Evolutionary conservation across 2,329 filamentous ascomycete species (phyloP).

Genomic region (Scedosporium dehoogii): DNA sequence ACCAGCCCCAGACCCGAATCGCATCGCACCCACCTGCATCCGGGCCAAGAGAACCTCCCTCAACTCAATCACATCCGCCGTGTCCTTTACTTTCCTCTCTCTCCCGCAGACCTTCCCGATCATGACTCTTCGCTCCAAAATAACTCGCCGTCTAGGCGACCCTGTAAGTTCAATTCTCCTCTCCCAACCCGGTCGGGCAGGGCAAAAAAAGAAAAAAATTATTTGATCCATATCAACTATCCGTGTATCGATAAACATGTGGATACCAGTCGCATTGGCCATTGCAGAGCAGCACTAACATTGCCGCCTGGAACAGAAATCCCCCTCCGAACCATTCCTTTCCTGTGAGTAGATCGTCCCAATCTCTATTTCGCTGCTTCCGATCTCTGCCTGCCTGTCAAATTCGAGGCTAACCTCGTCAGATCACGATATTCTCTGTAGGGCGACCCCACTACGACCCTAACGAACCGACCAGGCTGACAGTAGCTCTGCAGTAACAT

Average conservation of each 20-base stretch:
- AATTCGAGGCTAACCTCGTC: slow-evolving; percentile 13
- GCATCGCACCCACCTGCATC: slow-evolving; percentile 26
- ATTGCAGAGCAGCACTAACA: not conserved
- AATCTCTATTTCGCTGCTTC: slow-evolving; percentile 1
- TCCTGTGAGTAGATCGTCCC: slow-evolving; percentile 27
- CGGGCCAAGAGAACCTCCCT: not conserved
- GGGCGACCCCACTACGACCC: not conserved
- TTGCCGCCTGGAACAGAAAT: slow-evolving; percentile 14
- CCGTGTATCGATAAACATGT: no score
- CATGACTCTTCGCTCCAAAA: slow-evolving; percentile 21
- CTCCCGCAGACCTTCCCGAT: not conserved
- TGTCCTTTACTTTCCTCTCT: not conserved
- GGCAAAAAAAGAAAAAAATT: not conserved
- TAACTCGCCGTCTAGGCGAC: slow-evolving; percentile 38
- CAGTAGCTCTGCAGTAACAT: slow-evolving; percentile 9
- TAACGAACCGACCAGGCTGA: not conserved
- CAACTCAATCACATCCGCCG: not conserved
- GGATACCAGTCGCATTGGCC: not conserved
- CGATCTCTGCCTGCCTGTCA: not conserved
- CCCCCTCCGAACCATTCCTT: slow-evolving; percentile 30
- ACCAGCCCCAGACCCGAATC: slow-evolving; percentile 22
- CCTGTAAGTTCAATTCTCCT: slow-evolving; percentile 25
- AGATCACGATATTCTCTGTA: slow-evolving; percentile 28
- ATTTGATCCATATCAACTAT: not conserved
- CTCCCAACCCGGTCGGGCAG: slow-evolving; percentile 1